These are phyloP conservation scores for Lentinula detonsa DNA, from an alignment of 768 basidiomycete genomes.

Conservation along the genomic window DNA sequence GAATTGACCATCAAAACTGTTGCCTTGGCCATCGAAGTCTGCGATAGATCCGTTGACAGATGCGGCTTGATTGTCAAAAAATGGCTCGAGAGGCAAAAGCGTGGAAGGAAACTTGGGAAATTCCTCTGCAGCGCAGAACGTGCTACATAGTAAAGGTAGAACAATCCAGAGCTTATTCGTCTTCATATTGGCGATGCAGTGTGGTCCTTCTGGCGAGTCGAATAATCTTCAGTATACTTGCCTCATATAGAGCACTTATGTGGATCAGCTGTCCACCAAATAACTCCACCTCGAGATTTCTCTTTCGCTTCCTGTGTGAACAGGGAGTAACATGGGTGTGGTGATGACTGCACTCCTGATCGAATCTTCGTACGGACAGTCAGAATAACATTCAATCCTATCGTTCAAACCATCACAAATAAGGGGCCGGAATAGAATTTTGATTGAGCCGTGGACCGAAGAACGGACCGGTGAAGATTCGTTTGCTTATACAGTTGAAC, in stretches of 20 bases:
- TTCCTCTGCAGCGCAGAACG: not conserved
- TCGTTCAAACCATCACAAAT: not conserved
- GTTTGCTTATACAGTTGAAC: not conserved
- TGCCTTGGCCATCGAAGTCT: constrained; percentile 33
- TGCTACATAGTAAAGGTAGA: not conserved
- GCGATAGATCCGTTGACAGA: constrained; percentile 25
- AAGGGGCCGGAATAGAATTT: not conserved
- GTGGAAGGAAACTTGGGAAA: constrained; percentile 17
- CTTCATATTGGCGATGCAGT: not conserved
- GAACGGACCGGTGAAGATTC: not conserved
- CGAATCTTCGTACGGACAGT: not conserved
- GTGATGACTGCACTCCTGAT: not conserved
- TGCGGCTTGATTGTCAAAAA: constrained; percentile 40
- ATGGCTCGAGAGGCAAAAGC: constrained; percentile 19
- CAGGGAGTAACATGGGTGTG: not conserved
- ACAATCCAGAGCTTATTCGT: not conserved
- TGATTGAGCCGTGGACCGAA: not conserved
- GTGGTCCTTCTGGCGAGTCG: not conserved
- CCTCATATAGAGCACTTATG: not conserved
- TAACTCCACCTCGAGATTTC: not conserved
- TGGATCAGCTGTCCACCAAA: not conserved
- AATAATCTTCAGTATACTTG: not conserved
- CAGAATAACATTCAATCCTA: not conserved
- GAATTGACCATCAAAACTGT: constrained; percentile 33
- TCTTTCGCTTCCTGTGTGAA: not conserved